Base-by-base conservation (phyloP, 176 grass and related monocot species). In the Areca catechu region DNA sequence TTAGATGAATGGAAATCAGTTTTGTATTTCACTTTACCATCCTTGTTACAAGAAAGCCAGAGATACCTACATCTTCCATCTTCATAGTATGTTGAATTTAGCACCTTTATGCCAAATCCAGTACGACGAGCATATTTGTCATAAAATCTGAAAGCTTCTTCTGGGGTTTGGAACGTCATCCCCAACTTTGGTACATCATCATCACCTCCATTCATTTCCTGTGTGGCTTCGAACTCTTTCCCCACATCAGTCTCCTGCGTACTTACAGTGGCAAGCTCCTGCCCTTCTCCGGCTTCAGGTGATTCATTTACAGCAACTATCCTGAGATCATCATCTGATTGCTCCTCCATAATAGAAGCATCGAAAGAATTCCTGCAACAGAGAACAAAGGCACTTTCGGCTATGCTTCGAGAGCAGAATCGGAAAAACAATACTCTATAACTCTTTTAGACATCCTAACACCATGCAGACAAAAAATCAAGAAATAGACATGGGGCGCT, bases 141-240 rank as follows among this genome's bases (percentile, higher is more conserved):
- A 30, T 60, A 60, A 24, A 60, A 60, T 22, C 57, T 60, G 57
- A 60, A 60, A 28, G 57, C 57, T 60, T 29, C 57, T 17, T 60
- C 57, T 0, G 57, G 23, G n/a, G 24, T 60, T 60, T 60, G 24
- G 22, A 60, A 60, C 24, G 24, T 60, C 57, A 60, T 60, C 27
- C 57, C 57, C 22, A 60, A 15, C 28, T 29, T 60, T 1, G 57
- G 57, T 18, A 17, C 34, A 43, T 43, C 28, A 17, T 17, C 57
- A 34, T 24, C 28, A 16, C n/a, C 57, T 34, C 57, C 24, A 43
- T 43, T 43, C 34, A 43, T 43, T 24, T 60, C 57, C 24, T 18
- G 24, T 6, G 57, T 22, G 25, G 57, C 17, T 22, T 16, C 22
- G 15, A 5, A 24, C 4, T 25, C 16, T 28, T 24, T 60, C 7